Percentiles rank a stretch among this genome's conserved stretches.
These are phyloP conservation scores for Ophiostoma triangulosporum DNA, from an alignment of 2,329 filamentous ascomycete species.

Conservation along the genomic window DNA sequence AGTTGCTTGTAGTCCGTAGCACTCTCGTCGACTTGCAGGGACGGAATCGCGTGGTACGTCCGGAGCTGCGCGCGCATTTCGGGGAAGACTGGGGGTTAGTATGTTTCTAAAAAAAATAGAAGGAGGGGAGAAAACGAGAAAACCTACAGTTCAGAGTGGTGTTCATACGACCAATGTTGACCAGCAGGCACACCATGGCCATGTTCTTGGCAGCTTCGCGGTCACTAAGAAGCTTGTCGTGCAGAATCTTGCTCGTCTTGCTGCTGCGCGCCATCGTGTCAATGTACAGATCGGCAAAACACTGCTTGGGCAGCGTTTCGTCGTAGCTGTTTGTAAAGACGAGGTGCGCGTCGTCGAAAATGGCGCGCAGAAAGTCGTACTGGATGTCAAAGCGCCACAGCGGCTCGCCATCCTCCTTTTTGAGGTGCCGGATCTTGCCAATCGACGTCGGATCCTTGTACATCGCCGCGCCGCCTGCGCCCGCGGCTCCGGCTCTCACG, in stretches of 20 bases:
- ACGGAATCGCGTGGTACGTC: constrained; percentile 96
- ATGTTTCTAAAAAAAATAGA: constrained; percentile 15
- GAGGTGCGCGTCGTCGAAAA: constrained; percentile 59
- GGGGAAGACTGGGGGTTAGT: constrained; percentile 62
- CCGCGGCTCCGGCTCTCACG: constrained; percentile 16
- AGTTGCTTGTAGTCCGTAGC: constrained; percentile 95
- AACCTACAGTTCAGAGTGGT: constrained; percentile 87
- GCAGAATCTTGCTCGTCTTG: constrained; percentile 96
- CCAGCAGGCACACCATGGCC: constrained; percentile 97
- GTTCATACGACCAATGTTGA: constrained; percentile 98
- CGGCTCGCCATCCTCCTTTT: constrained; percentile 79
- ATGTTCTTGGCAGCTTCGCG: constrained; percentile 88
- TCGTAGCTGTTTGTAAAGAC: constrained; percentile 94
- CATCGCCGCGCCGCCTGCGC: constrained; percentile 13
- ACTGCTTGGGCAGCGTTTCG: constrained; percentile 45
- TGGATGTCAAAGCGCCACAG: constrained; percentile 82
- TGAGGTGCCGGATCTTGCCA: constrained; percentile 69
- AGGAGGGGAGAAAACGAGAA: constrained; percentile 9
- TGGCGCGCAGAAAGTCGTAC: constrained; percentile 67
- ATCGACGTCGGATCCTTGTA: constrained; percentile 28
- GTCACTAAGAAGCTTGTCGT: constrained; percentile 90
- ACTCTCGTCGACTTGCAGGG: constrained; percentile 86
- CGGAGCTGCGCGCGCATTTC: constrained; percentile 97
- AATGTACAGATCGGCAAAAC: constrained; percentile 92
- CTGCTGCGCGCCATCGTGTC: constrained; percentile 97